Conservation (phyloP, 495 filamentous ascomycete genomes). For the Penicillium canariense region DNA sequence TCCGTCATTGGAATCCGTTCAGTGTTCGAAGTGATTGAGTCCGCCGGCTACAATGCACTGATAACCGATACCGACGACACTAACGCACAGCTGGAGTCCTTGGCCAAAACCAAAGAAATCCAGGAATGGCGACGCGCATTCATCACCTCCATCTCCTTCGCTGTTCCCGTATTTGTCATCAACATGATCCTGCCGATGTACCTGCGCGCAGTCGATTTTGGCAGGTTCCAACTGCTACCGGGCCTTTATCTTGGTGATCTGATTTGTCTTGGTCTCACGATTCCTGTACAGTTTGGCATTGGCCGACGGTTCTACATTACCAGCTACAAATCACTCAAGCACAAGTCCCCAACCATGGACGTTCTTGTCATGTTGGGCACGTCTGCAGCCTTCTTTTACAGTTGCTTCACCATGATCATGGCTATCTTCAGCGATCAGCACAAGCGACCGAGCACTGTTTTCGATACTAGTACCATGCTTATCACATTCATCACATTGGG, state of each 20-base stretch:
- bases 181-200: conserved; percentile 89
- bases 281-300: conserved; percentile 95
- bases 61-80: conserved; percentile 91
- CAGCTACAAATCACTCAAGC: conserved; percentile 86
- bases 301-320: conserved; percentile 89
- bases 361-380: conserved; percentile 93
- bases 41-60: conserved; percentile 78
- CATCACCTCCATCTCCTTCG: conserved; percentile 70
- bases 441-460: conserved; percentile 77
- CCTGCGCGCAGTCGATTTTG: conserved; percentile 69
- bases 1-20: conserved; percentile 71
- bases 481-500: conserved; percentile 95
- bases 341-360: conserved; percentile 94
- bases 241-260: conserved; percentile 88
- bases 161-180: conserved; percentile 86
- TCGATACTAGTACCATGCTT: conserved; percentile 98
- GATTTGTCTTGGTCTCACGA: conserved; percentile 75
- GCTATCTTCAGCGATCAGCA: conserved; percentile 70
- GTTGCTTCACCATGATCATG: conserved; percentile 81
- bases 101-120: conserved; percentile 95
- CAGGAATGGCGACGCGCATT: conserved; percentile 87
- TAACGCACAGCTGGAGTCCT: conserved; percentile 91
- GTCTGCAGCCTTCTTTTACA: conserved; percentile 98
- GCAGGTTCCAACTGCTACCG: conserved; percentile 57
- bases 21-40: conserved; percentile 80